phyloP scores from a whole-genome alignment of 148 eudicot species.

The Camellia japonica region DNA sequence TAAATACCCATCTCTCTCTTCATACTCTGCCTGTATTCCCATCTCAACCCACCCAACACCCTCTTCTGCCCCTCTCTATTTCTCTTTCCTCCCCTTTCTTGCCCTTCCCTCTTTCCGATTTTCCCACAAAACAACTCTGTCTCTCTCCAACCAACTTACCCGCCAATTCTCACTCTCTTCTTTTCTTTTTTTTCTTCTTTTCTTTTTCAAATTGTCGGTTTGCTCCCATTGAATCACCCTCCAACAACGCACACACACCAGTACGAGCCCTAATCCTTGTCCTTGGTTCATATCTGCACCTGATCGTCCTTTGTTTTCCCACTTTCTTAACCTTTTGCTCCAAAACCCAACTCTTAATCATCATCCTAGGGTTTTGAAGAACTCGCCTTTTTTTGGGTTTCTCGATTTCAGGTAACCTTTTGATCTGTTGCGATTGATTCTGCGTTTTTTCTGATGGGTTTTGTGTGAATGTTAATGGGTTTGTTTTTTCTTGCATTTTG shows the following conservation, averaged over 20 bases:
- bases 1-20: conserved; percentile 33
- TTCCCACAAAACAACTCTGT: conserved; percentile 13
- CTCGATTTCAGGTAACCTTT: conserved; percentile 1
- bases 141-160: conserved; percentile 27
- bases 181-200: conserved; percentile 17
- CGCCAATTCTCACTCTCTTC: conserved; percentile 51
- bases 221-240: background rate
- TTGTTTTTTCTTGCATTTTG: background rate
- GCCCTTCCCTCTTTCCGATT: conserved; percentile 18
- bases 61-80: background rate
- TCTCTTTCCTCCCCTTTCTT: conserved; percentile 24
- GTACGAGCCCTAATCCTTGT: background rate
- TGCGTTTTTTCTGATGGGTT: background rate
- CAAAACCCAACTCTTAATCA: background rate
- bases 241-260: background rate
- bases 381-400: background rate
- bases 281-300: background rate
- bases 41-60: conserved; percentile 33
- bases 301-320: background rate
- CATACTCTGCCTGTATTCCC: conserved; percentile 43
- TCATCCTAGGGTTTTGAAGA: background rate
- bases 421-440: background rate
- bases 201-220: conserved; percentile 35
- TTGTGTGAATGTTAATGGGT: background rate
- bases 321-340: background rate